A percentile compares a stretch with the other conserved stretches of the same genome.
Conservation (phyloP, 805 yeast species). For the Naumovozyma castellii region DNA sequence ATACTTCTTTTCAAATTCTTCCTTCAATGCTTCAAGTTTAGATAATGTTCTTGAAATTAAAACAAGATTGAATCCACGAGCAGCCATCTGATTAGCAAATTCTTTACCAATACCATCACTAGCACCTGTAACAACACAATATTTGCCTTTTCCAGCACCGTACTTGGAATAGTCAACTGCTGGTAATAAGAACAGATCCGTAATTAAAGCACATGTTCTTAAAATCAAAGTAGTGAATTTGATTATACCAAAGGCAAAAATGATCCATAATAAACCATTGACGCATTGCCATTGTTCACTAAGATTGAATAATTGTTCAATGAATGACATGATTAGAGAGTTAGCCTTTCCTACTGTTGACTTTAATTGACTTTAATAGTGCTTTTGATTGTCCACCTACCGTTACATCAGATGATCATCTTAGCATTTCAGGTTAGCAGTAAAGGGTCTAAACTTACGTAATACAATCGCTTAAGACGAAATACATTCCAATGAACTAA, state of each 20-base stretch:
- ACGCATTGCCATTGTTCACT: slow-evolving; percentile 15
- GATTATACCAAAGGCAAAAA: slow-evolving; percentile 52
- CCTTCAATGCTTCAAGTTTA: slow-evolving; percentile 58
- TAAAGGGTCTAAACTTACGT: no score
- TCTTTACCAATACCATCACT: slow-evolving; percentile 97
- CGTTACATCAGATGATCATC: no score
- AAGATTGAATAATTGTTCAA: slow-evolving; percentile 17
- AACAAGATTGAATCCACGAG: slow-evolving; percentile 71
- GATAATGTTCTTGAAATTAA: slow-evolving; percentile 76
- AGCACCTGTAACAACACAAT: slow-evolving; percentile 97
- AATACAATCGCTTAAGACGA: no score
- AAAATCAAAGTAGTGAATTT: slow-evolving; percentile 45
- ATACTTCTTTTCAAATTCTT: slow-evolving; percentile 51
- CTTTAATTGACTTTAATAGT: no score
- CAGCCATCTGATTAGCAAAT: slow-evolving; percentile 76
- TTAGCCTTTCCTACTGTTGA: not conserved
- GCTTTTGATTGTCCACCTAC: no score
- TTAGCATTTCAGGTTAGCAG: no score
- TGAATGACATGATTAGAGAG: slow-evolving; percentile 9
- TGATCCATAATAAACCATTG: slow-evolving; percentile 29
- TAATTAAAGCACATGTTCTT: slow-evolving; percentile 43
- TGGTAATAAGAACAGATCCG: slow-evolving; percentile 58
- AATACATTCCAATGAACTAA: no score
- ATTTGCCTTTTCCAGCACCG: slow-evolving; percentile 61
- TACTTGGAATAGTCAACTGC: slow-evolving; percentile 50